Conservation (phyloP, 805 yeast genomes). For the Cyberlindnera misumaiensis region DNA sequence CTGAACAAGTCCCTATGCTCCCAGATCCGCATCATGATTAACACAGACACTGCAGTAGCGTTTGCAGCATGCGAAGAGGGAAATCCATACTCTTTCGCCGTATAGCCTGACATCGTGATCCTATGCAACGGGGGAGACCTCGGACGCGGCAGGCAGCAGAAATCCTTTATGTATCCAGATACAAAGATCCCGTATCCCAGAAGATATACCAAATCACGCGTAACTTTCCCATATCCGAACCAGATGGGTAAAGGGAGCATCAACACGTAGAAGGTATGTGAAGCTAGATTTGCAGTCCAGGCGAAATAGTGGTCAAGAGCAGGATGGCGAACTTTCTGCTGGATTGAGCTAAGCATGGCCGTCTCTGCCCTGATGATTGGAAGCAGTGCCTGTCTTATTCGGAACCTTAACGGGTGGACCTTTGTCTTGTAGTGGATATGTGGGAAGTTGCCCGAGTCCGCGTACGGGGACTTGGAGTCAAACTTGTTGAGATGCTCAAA, state of each 20-base stretch:
- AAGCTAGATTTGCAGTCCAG: constrained; percentile 81
- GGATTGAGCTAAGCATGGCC: constrained; percentile 47
- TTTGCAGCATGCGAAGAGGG: constrained; percentile 95
- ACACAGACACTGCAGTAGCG: constrained; percentile 73
- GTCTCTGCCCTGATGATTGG: constrained; percentile 64
- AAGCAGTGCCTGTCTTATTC: constrained; percentile 44
- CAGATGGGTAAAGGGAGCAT: constrained; percentile 82
- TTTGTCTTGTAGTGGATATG: constrained; percentile 55
- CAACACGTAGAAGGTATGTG: constrained; percentile 89
- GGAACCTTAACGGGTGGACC: constrained; percentile 50
- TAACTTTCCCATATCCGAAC: constrained; percentile 56
- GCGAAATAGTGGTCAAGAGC: constrained; percentile 70
- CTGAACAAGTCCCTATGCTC: constrained; percentile 6
- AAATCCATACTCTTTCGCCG: constrained; percentile 90
- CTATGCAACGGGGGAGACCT: constrained; percentile 86
- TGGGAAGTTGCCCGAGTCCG: constrained; percentile 73
- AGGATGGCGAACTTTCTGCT: constrained; percentile 40
- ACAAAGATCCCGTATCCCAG: constrained; percentile 50
- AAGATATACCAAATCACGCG: constrained; percentile 68
- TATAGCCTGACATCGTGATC: constrained; percentile 84
- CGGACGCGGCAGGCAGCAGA: constrained; percentile 87
- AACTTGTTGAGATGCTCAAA: constrained; percentile 24
- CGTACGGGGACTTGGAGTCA: constrained; percentile 17
- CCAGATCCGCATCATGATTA: constrained; percentile 28
- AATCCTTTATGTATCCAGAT: constrained; percentile 76